Percentiles rank a stretch among this genome's conserved stretches.
Evolutionary conservation across 1,139 yeast species (phyloP).

Genomic region (Sugiyamaella castrensis): DNA sequence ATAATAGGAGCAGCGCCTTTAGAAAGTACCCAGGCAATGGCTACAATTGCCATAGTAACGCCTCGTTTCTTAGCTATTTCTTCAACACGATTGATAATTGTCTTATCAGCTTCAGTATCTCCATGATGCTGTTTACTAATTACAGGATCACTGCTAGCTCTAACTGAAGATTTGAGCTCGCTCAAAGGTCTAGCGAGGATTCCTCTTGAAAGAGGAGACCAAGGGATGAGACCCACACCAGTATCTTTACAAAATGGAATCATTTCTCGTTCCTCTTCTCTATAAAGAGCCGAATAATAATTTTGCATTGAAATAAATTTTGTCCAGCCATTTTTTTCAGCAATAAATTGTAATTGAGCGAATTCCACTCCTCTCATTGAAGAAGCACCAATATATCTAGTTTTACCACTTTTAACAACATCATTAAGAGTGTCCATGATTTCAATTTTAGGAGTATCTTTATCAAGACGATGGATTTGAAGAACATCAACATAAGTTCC

Average conservation of each 20-base stretch:
- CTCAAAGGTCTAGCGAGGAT: slow-evolving; percentile 43
- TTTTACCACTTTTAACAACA: slow-evolving; percentile 47
- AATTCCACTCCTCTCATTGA: slow-evolving; percentile 47
- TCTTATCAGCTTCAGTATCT: slow-evolving; percentile 22
- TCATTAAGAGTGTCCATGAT: slow-evolving; percentile 55
- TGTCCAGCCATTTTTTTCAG: slow-evolving; percentile 51
- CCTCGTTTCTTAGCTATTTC: slow-evolving; percentile 46
- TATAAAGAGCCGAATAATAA: slow-evolving; percentile 50
- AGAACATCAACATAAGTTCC: slow-evolving; percentile 74
- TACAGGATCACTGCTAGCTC: slow-evolving; percentile 6
- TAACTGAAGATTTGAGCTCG: slow-evolving; percentile 28
- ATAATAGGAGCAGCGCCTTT: slow-evolving; percentile 55
- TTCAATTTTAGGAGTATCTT: slow-evolving; percentile 46
- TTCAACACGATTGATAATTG: slow-evolving; percentile 51
- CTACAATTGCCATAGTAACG: slow-evolving; percentile 51
- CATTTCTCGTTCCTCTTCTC: slow-evolving; percentile 63
- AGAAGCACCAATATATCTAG: slow-evolving; percentile 58
- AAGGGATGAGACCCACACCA: slow-evolving; percentile 50
- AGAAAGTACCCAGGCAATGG: slow-evolving; percentile 53
- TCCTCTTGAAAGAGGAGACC: slow-evolving; percentile 53
- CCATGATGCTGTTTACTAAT: slow-evolving; percentile 1
- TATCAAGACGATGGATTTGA: slow-evolving; percentile 62
- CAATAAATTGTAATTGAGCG: slow-evolving; percentile 49
- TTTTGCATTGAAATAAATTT: slow-evolving; percentile 61
- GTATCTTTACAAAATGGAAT: slow-evolving; percentile 50